phyloP scores from a whole-genome alignment of 2,329 filamentous ascomycete species.

The Kalmusia sp. region DNA sequence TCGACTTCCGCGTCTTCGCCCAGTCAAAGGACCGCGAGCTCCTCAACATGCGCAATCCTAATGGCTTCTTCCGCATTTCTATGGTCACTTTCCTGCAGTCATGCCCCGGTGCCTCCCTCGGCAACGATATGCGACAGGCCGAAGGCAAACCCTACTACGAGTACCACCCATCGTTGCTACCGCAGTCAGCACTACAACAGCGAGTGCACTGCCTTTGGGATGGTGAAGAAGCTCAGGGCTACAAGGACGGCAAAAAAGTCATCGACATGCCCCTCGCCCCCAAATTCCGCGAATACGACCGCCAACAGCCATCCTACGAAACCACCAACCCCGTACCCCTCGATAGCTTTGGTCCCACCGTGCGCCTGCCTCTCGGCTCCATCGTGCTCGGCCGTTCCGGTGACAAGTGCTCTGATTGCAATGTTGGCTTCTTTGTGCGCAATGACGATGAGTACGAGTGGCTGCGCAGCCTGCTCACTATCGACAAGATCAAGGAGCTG shows the following conservation, averaged over 20 bases:
- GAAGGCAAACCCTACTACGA: conserved; percentile 46
- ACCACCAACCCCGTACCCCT: conserved; percentile 34
- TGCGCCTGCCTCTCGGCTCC: conserved; percentile 46
- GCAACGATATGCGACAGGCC: conserved; percentile 33
- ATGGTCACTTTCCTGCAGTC: conserved; percentile 52
- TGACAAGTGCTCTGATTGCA: conserved; percentile 41
- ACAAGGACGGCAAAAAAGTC: conserved; percentile 19
- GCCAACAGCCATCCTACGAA: conserved; percentile 41
- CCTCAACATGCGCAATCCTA: conserved; percentile 48
- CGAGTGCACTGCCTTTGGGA: conserved; percentile 37
- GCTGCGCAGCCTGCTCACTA: conserved; percentile 27
- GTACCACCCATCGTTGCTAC: conserved; percentile 49
- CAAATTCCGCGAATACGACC: conserved; percentile 28
- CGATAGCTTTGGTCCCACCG: conserved; percentile 44
- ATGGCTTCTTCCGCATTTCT: conserved; percentile 50
- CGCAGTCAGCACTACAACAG: conserved; percentile 35
- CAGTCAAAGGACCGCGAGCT: conserved; percentile 54
- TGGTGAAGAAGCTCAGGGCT: conserved; percentile 18
- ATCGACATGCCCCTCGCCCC: conserved; percentile 20
- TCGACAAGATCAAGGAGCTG: conserved; percentile 25
- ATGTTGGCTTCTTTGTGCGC: conserved; percentile 42
- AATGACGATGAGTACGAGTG: conserved; percentile 36
- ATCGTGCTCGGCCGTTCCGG: conserved; percentile 43
- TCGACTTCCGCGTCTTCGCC: conserved; percentile 56
- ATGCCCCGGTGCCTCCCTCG: conserved; percentile 48